Evolutionary conservation across 2,329 filamentous ascomycete genomes (phyloP), one percentile per base, ranked within the genome.

Genomic region (Magnaporthales sp.): DNA sequence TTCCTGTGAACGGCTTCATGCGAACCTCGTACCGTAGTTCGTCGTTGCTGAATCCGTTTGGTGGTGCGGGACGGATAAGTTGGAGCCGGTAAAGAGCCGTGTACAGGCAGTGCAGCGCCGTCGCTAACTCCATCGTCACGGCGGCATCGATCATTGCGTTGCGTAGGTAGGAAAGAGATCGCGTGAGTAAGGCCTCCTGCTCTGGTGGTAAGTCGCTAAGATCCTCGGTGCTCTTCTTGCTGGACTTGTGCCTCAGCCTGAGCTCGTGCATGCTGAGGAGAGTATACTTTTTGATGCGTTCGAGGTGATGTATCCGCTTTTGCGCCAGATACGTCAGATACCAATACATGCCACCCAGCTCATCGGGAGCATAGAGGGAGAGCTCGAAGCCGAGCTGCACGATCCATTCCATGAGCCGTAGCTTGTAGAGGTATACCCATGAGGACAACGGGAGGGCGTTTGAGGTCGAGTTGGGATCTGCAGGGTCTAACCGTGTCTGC

Each of bases 381-480:
- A 97, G 88, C 77, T 99, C 95, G 75, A 99, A 98, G 13, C 96
- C 95, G 32, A 97, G 86, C 74, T 97, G 91, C 19, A 97, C 84
- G 62, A 96, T 89, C 81, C 89, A 90, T 74, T 94, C 90, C 84
- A 97, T 92, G 73, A 94, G 87, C 31, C 86, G 86, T n/a, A 97
- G 83, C 76, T 97, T 98, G 77, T 96, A 91, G 68, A 93, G 85
- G 72, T 94, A 96, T 0, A 89, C 86, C 95, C 95, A 99, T 3
- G 91, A 93, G 1, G 91, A 92, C 0, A 98, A 82, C 0, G 92
- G 89, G 65, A 91, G 89, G 0, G 89, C 83, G 73, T 86, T 89
- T 11, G 54, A 26, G 54, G 54, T 58, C 54, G 54, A 58, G 54
- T 58, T 58, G 54, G 54, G 54, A 22, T 58, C 54, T 0, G 86